These are phyloP conservation scores for Candida parachauliodes DNA, from an alignment of 805 yeast species.

Conservation along the genomic window DNA sequence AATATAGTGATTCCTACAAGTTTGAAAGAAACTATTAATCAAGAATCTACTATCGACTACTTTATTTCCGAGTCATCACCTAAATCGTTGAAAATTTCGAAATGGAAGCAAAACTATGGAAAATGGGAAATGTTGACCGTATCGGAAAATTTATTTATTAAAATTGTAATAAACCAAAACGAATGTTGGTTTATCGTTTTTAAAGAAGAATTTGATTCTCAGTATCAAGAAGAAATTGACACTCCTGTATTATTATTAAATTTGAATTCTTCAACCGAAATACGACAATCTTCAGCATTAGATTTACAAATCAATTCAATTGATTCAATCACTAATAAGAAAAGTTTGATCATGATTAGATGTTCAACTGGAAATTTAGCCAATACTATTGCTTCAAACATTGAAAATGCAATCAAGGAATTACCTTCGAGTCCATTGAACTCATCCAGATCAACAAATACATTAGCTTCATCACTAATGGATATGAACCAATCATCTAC, in stretches of 20 bases:
- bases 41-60: slow-evolving; percentile 35
- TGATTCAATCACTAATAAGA: slow-evolving; percentile 30
- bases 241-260: slow-evolving; percentile 34
- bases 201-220: slow-evolving; percentile 35
- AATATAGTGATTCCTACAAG: slow-evolving; percentile 30
- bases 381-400: slow-evolving; percentile 21
- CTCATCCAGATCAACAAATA: slow-evolving; percentile 18
- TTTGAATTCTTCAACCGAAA: slow-evolving; percentile 20
- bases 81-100: slow-evolving; percentile 36
- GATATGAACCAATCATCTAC: slow-evolving; percentile 24
- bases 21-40: slow-evolving; percentile 35
- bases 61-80: slow-evolving; percentile 33
- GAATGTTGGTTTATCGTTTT: slow-evolving; percentile 38
- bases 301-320: slow-evolving; percentile 34
- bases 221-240: slow-evolving; percentile 28
- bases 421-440: slow-evolving; percentile 12
- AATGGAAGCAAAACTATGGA: slow-evolving; percentile 40
- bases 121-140: slow-evolving; percentile 44
- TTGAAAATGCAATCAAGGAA: slow-evolving; percentile 27
- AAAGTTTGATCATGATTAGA: slow-evolving; percentile 28
- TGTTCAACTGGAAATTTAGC: slow-evolving; percentile 26
- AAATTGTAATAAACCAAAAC: slow-evolving; percentile 32
- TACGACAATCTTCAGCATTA: slow-evolving; percentile 34
- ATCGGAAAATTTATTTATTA: slow-evolving; percentile 32
- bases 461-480: slow-evolving; percentile 38